Conservation (phyloP, 495 filamentous ascomycete genomes). For the Venustampulla echinocandica region DNA sequence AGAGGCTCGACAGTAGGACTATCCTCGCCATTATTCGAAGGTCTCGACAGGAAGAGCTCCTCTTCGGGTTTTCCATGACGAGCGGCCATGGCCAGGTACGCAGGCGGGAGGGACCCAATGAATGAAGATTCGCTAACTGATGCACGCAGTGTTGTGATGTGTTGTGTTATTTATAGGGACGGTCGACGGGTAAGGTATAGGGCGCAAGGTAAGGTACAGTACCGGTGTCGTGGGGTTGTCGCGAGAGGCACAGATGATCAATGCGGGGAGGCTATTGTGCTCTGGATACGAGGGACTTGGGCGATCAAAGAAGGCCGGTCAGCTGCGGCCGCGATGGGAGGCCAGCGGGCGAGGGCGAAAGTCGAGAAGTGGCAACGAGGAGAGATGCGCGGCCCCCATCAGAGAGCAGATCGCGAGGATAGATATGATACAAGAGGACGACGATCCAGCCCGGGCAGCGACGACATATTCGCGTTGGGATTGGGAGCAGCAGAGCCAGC, state of each 20-base stretch:
- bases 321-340: conserved; percentile 17
- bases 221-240: not conserved
- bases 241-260: conserved; percentile 20
- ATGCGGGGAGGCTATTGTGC: conserved; percentile 9
- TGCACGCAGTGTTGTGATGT: conserved; percentile 24
- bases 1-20: conserved; percentile 76
- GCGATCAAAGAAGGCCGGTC: conserved; percentile 3
- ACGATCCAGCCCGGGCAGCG: too few relatives aligned
- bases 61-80: conserved; percentile 50
- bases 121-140: conserved; percentile 14
- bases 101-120: conserved; percentile 10
- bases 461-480: too few relatives aligned
- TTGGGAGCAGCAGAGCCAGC: not conserved
- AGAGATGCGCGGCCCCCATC: too few relatives aligned
- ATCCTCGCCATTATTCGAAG: conserved; percentile 44
- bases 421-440: too few relatives aligned
- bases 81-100: conserved; percentile 18
- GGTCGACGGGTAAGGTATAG: conserved; percentile 19
- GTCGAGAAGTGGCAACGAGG: not conserved
- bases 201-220: too few relatives aligned
- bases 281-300: conserved; percentile 12
- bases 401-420: too few relatives aligned
- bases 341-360: not conserved
- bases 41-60: conserved; percentile 68
- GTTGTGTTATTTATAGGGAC: too few relatives aligned